These are phyloP conservation scores for Schizonepeta tenuifolia DNA, from an alignment of 257 asterid species.

Conservation along the genomic window DNA sequence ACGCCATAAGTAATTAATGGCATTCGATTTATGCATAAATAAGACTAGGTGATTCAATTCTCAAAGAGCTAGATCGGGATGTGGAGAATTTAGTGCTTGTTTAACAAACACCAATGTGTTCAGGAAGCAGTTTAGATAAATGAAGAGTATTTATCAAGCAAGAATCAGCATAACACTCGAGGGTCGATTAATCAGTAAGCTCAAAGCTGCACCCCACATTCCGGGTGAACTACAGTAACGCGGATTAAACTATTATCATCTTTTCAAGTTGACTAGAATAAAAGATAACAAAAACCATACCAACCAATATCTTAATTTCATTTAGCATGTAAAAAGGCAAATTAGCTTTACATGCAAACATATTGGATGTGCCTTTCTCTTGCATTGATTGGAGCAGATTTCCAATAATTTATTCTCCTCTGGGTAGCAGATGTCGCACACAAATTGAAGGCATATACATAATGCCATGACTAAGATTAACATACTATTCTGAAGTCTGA, in stretches of 20 bases:
- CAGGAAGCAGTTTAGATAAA: slow-evolving; percentile 9
- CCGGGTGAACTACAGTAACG: not conserved
- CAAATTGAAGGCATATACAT: not conserved
- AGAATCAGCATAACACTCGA: not conserved
- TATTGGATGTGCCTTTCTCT: not conserved
- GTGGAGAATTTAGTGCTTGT: slow-evolving; percentile 7
- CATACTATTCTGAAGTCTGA: not conserved
- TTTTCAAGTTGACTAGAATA: not conserved
- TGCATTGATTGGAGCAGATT: not conserved
- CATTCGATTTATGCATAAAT: not conserved
- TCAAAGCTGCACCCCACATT: no score
- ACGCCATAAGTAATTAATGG: slow-evolving; percentile 6
- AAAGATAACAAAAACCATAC: not conserved
- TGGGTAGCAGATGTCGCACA: not conserved
- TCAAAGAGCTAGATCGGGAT: not conserved
- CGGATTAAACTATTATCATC: not conserved
- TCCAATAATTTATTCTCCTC: not conserved
- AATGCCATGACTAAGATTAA: not conserved
- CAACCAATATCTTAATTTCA: not conserved
- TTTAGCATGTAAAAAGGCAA: not conserved
- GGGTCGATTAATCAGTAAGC: not conserved
- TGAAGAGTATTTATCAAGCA: slow-evolving; percentile 6
- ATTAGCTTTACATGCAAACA: not conserved
- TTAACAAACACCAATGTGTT: not conserved
- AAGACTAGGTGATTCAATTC: not conserved